Evolutionary conservation across 768 basidiomycete species (phyloP).

Genomic region (Mycena epipterygia): DNA sequence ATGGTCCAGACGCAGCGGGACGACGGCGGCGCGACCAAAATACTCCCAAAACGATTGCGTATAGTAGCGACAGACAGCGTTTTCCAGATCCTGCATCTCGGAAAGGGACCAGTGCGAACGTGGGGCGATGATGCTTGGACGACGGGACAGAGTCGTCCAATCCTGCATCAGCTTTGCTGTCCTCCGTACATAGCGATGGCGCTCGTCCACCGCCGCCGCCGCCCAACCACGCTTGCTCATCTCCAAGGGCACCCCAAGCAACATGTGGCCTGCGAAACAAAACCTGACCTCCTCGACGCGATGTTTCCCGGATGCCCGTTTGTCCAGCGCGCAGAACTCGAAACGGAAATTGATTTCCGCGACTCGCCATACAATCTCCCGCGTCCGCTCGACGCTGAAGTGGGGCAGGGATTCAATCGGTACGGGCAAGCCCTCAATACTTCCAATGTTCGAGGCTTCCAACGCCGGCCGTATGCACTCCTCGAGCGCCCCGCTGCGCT

Average conservation of each 20-base stretch:
- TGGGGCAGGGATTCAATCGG: background rate
- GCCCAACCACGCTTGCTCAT: background rate
- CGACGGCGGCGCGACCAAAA: background rate
- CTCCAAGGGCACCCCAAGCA: background rate
- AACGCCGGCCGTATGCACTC: background rate
- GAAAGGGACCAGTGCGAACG: background rate
- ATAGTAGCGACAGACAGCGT: background rate
- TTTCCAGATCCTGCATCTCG: background rate
- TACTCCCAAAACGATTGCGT: conserved; percentile 6
- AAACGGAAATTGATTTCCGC: conserved; percentile 9
- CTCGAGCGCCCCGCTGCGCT: background rate
- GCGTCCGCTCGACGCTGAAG: background rate
- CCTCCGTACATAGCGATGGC: background rate
- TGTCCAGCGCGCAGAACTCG: background rate
- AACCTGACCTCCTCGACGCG: background rate
- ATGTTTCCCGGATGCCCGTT: background rate
- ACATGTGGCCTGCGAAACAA: background rate
- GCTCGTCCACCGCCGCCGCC: background rate
- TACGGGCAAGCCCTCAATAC: background rate
- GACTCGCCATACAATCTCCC: background rate
- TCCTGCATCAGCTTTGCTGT: background rate
- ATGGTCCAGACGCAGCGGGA: conserved; percentile 1
- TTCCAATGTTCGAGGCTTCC: background rate
- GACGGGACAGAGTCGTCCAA: background rate
- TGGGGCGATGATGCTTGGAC: background rate